Evolutionary conservation across 108 stramenopile species (phyloP).

Genomic region (Cyclostephanos invisitatus): DNA sequence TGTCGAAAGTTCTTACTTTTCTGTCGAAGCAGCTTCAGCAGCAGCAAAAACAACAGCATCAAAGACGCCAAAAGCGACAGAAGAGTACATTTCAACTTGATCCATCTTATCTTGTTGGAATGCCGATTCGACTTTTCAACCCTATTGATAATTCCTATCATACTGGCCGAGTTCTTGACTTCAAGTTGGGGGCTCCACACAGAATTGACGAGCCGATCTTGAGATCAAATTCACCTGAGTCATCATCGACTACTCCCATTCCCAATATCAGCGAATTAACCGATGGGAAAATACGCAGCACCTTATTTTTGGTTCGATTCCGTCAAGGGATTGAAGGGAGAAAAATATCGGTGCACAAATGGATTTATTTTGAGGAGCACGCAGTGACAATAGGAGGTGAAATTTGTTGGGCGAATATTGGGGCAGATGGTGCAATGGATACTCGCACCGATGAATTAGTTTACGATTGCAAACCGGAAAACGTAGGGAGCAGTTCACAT

Average conservation of each 20-base stretch:
- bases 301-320: slow-evolving; percentile 42
- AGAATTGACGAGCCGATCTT: slow-evolving; percentile 20
- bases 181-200: slow-evolving; percentile 31
- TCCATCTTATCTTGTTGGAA: slow-evolving; percentile 45
- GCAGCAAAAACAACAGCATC: slow-evolving; percentile 14
- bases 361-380: slow-evolving; percentile 52
- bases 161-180: slow-evolving; percentile 49
- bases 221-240: slow-evolving; percentile 9
- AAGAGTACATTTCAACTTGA: slow-evolving; percentile 30
- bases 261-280: slow-evolving; percentile 20
- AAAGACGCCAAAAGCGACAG: slow-evolving; percentile 17
- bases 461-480: background rate
- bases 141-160: slow-evolving; percentile 49
- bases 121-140: slow-evolving; percentile 41
- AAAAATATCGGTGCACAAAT: slow-evolving; percentile 45
- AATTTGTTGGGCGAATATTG: slow-evolving; percentile 44
- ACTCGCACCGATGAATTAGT: background rate
- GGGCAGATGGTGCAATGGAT: background rate
- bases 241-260: background rate
- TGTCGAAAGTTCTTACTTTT: slow-evolving; percentile 20
- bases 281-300: slow-evolving; percentile 33
- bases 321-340: slow-evolving; percentile 45
- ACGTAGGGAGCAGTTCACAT: background rate
- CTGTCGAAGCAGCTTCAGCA: slow-evolving; percentile 35
- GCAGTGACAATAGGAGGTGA: slow-evolving; percentile 35